These are phyloP conservation scores for Mycena belliarum DNA, from an alignment of 768 basidiomycete genomes.

Conservation along the genomic window DNA sequence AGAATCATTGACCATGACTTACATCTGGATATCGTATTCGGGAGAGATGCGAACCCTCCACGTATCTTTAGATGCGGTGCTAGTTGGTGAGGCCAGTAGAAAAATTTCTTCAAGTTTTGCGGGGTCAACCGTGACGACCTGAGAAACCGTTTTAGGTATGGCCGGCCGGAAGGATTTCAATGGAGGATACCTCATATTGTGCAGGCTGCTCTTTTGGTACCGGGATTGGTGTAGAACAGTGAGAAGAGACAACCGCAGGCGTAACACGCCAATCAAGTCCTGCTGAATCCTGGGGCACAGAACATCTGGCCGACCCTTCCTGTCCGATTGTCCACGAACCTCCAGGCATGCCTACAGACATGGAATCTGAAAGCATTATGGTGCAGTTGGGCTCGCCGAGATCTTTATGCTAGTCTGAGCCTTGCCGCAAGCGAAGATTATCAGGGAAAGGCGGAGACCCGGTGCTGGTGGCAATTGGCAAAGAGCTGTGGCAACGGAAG, in stretches of 20 bases:
- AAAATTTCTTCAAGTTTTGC: constrained; percentile 12
- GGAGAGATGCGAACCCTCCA: constrained; percentile 12
- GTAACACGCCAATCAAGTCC: background rate
- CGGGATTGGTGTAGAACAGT: background rate
- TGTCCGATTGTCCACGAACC: constrained; percentile 8
- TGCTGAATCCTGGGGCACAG: background rate
- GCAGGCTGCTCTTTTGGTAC: background rate
- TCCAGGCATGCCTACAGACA: constrained; percentile 8
- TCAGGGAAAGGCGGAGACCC: background rate
- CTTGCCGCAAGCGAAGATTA: background rate
- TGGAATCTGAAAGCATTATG: background rate
- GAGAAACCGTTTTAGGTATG: background rate
- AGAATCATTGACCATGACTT: background rate
- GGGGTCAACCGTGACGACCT: constrained; percentile 7
- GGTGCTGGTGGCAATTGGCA: background rate
- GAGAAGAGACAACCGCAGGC: background rate
- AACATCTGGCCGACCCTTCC: background rate
- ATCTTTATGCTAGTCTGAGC: background rate
- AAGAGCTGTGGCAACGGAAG: constrained; percentile 3
- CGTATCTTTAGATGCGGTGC: background rate
- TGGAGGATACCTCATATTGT: constrained; percentile 1
- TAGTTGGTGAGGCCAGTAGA: constrained; percentile 2
- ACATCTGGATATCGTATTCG: constrained; percentile 15
- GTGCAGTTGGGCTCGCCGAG: background rate
- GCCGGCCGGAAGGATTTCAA: background rate